These are phyloP conservation scores for Saccharomycopsis sp. DNA, from an alignment of 805 yeast species.

Conservation along the genomic window DNA sequence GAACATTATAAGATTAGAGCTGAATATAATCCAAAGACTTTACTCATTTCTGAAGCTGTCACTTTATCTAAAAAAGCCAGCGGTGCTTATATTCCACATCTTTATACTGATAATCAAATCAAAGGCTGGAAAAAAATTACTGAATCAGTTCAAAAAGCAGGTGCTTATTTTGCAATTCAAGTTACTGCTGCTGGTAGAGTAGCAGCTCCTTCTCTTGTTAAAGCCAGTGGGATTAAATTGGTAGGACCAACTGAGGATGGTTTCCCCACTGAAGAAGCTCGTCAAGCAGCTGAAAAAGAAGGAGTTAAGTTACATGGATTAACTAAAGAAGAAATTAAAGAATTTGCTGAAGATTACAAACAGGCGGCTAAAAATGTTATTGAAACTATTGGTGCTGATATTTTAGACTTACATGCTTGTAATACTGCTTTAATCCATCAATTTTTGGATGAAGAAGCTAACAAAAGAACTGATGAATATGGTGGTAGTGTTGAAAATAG, in stretches of 20 bases:
- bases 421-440: constrained; percentile 47
- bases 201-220: too few species aligned
- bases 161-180: constrained; percentile 37
- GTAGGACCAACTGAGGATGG: constrained; percentile 27
- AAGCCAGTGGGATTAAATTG: too few species aligned
- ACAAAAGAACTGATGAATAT: constrained; percentile 49
- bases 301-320: constrained; percentile 27
- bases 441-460: constrained; percentile 36
- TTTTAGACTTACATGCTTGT: constrained; percentile 53
- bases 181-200: constrained; percentile 42
- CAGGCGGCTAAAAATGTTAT: constrained; percentile 40
- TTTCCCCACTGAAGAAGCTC: constrained; percentile 28
- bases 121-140: constrained; percentile 39
- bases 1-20: constrained; percentile 50
- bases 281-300: constrained; percentile 26
- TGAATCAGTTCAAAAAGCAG: constrained; percentile 39
- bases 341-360: constrained; percentile 32
- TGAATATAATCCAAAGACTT: constrained; percentile 45
- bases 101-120: constrained; percentile 37
- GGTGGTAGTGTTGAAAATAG: constrained; percentile 58
- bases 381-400: constrained; percentile 42
- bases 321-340: constrained; percentile 31
- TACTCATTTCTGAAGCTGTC: constrained; percentile 52
- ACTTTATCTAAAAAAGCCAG: constrained; percentile 34
- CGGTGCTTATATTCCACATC: constrained; percentile 36